Percentiles rank a stretch among this genome's conserved stretches.
phyloP scores from a whole-genome alignment of 129 eudicot species.

The Mikania micrantha region DNA sequence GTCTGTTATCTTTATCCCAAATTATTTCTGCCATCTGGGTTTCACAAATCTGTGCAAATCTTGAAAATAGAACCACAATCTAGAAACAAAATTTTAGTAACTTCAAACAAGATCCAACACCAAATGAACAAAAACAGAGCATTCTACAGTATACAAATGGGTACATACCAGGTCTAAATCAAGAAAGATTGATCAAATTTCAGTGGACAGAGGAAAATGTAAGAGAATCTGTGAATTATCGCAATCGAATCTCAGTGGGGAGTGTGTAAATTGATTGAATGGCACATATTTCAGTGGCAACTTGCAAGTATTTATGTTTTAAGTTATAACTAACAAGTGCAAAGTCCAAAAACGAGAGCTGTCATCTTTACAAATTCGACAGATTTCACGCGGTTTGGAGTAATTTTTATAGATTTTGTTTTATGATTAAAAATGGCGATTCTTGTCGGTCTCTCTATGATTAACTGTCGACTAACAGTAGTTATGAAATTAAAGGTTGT shows the following conservation, averaged over 20 bases:
- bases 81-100: neutral
- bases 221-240: slow-evolving; percentile 19
- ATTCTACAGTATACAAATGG: neutral
- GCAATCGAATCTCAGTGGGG: neutral
- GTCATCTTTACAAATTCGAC: slow-evolving; percentile 30
- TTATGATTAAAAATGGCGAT: slow-evolving; percentile 19
- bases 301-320: slow-evolving; percentile 3
- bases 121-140: slow-evolving; percentile 7
- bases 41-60: neutral
- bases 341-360: slow-evolving; percentile 10
- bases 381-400: slow-evolving; percentile 52
- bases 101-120: neutral
- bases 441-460: slow-evolving; percentile 6
- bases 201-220: slow-evolving; percentile 16
- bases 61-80: neutral
- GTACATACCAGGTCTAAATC: slow-evolving; percentile 31
- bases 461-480: neutral
- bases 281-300: slow-evolving; percentile 4
- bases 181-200: neutral
- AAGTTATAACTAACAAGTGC: neutral
- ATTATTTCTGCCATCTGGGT: neutral
- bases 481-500: neutral
- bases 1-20: neutral
- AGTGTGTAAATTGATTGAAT: slow-evolving; percentile 7
- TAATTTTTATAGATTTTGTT: slow-evolving; percentile 22